Evolutionary conservation across 148 eudicot genomes (phyloP), one percentile per base, ranked within the genome.

Genomic region (Nepenthes gracilis): DNA sequence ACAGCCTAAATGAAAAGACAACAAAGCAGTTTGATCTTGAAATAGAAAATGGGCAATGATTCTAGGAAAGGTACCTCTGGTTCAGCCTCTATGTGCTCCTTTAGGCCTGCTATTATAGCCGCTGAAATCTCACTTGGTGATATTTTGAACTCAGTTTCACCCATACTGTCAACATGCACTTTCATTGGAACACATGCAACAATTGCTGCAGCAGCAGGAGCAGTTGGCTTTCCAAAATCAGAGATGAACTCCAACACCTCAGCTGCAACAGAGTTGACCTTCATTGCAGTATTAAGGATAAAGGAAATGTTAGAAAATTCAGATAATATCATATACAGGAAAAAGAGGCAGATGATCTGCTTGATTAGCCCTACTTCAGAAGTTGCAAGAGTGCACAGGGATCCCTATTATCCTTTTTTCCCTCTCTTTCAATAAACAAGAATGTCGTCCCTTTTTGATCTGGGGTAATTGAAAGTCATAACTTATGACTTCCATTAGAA

Each of bases 161-260:
- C 92, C 53, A 60, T 55, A 66, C 77, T 92, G 57, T 89, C 97
- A 59, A 70, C 62, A 69, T 94, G 96, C 56, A 86, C 86, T 72
- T 80, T 84, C 63, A 67, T 84, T 34, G 99, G 99, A 66, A 94
- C 95, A 68, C 99, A 94, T 35, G 97, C 95, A 80, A 94, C 99
- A 68, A 94, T 83, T 54, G 99, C 99, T 38, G 99, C 95, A 64
- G 99, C 97, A 77, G 80, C 71, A 10, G 99, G 99, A 54, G 97
- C 95, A 75, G 89, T 83, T 74, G 95, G 84, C 66, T 78, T 77
- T 37, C 89, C 97, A 61, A 72, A 89, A 75, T 94, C 92, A 67
- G 99, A 80, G 56, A 94, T 77, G 73, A 82, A 94, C 70, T 94
- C 99, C 74, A 94, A 72, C 59, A 94, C 83, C 78, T 86, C 70